Base-by-base conservation (phyloP, 75 land plant species). In the Gnetum montanum region DNA sequence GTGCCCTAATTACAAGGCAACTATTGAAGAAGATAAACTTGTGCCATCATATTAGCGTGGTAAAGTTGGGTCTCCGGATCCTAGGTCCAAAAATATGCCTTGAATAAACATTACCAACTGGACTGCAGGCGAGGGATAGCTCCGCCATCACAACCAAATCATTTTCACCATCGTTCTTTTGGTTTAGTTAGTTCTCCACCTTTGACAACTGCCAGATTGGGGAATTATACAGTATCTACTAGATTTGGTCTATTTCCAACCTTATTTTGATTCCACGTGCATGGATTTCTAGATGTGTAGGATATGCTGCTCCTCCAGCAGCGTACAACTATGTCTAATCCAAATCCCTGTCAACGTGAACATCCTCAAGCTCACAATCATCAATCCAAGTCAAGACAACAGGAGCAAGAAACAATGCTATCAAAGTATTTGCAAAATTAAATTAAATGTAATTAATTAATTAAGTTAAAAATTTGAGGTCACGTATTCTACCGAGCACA, bases 1-100 rank as follows among this genome's bases (percentile, higher is more conserved):
- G 25, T 90, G 96, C 57, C 96, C 96, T 4, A 94, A 88, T 13
- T 91, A 95, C 67, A 91, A 91, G 67, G 93, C 95, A 4, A 33
- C 77, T 20, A 54, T 91, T 2, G 63, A 84, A 60, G 97, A 88
- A 53, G 89, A 84, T 31, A 88, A 88, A 59, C 55, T 88, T 43
- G 79, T 88, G 7, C 96, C 96, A 36, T 63, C 88, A 10, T 90
- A 90, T 57, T 94, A 94, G 3, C 61, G 96, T 19, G 97, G 97
- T n/a, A 91, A 84, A 52, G 78, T 43, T 0, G 49, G 46, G 22
- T 46, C 74, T 3, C 38, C 69, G 1, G 97, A 91, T 70, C 96
- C 94, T 34, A 67, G 96, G 33, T 74, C 79, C 3, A 86, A 71
- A 43, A 61, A 91, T 0, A 48, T 75, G 7, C 89, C 93, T 11